Evolutionary conservation across 176 grass and related monocot species (phyloP).

Genomic region (Aechmea fasciata): DNA sequence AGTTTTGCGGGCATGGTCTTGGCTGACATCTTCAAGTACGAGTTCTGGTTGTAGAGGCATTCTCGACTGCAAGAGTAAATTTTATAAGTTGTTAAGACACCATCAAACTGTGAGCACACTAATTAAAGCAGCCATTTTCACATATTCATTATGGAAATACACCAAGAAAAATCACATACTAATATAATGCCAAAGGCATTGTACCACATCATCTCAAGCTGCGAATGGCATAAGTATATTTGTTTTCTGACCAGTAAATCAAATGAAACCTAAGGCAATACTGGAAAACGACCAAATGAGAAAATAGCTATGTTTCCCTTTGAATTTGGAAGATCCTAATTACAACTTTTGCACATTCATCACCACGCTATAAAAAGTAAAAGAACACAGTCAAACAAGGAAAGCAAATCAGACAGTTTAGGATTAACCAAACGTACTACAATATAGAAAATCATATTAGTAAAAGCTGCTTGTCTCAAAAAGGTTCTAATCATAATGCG

Average conservation of each 20-base stretch:
- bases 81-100: background rate
- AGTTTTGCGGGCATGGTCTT: slow-evolving; percentile 94
- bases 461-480: too few relatives aligned
- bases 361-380: background rate
- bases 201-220: background rate
- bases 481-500: too few relatives aligned
- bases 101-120: background rate
- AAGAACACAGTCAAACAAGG: background rate
- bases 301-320: background rate
- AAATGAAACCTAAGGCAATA: too few relatives aligned
- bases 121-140: background rate
- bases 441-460: too few relatives aligned
- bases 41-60: slow-evolving; percentile 76
- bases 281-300: too few relatives aligned
- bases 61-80: slow-evolving; percentile 44
- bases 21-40: slow-evolving; percentile 97
- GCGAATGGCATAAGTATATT: background rate
- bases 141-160: background rate
- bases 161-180: background rate
- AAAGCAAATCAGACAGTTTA: too few relatives aligned
- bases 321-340: background rate
- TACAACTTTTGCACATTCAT: background rate
- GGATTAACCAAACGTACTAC: too few relatives aligned
- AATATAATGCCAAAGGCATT: background rate
- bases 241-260: too few relatives aligned